Base-by-base conservation (phyloP, 164 flowering plant species). In the Tinospora cordifolia region DNA sequence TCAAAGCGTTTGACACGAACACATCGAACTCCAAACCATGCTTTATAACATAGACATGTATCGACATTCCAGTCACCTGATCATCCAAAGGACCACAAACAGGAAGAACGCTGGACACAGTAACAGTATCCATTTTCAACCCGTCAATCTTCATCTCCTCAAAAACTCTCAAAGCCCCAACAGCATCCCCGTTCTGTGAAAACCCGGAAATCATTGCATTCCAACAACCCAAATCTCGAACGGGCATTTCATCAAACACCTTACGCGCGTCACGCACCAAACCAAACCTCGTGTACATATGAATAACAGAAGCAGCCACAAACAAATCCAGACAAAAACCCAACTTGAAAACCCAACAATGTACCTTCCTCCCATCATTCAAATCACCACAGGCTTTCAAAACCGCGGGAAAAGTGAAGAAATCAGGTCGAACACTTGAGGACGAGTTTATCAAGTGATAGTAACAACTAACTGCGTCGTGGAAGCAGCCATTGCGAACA, bases 1-100 rank as follows among this genome's bases (percentile, higher is more conserved):
- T 87, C 82, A 87, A 77, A 38, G 90, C 86, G 78, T 89, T 89
- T 5, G 84, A 83, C 17, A 89, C 91, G 72, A 79, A 90, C 59
- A 82, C 34, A 62, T 88, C 86, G 39, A 65, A 69, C 30, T 81
- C 87, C 72, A 88, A 64, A 6, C 90, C 90, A 63, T 81, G 78
- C 68, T 88, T 88, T 65, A 88, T 74, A 47, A 68, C 83, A 74
- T 84, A 86, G 34, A 79, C 76, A 79, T 88, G 92, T 26, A 86
- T 79, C 66, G 78, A 66, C 67, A 74, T 57, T 9, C 88, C 92
- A 15, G 34, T 74, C 17, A 67, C 62, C 19, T 63, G 41, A 77
- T 82, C 82, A 66, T 75, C 76, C 25, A 73, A 65, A 40, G 81
- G 87, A 21, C 88, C 83, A 77, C 88, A 85, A 73, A 81, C 67